phyloP scores from a whole-genome alignment of 2,329 filamentous ascomycete genomes.

The Pestalotiopsis sp. region DNA sequence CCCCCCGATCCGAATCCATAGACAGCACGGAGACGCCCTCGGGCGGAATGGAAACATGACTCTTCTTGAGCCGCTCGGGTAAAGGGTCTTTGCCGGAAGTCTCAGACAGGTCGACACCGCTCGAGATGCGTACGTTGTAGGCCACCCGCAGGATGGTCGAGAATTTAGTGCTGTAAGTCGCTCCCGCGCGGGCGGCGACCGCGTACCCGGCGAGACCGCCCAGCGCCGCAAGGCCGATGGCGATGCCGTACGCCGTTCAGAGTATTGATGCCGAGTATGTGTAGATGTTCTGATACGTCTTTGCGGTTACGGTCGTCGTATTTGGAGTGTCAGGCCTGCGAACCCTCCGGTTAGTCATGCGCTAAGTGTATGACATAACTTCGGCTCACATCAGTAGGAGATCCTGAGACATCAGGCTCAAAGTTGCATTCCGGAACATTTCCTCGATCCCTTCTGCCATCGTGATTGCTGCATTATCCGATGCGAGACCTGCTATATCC shows the following conservation, averaged over 20 bases:
- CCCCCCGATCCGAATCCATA: not conserved
- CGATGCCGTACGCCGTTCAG: not conserved
- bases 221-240: not conserved
- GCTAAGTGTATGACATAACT: not conserved
- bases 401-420: not conserved
- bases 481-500: not conserved
- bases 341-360: not conserved
- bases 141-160: not conserved
- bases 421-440: slow-evolving; percentile 1
- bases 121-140: not conserved
- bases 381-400: not conserved
- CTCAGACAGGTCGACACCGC: not conserved
- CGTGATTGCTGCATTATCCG: no score
- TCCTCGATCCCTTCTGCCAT: not conserved
- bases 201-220: not conserved
- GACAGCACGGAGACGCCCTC: not conserved
- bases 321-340: not conserved
- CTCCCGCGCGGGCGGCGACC: not conserved
- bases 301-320: not conserved
- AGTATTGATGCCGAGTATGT: not conserved
- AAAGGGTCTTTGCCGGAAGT: not conserved
- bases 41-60: not conserved
- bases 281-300: not conserved
- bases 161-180: not conserved
- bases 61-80: not conserved